phyloP scores from a whole-genome alignment of 192 early-diverging fungal species.

The Oehlia diaphana region DNA sequence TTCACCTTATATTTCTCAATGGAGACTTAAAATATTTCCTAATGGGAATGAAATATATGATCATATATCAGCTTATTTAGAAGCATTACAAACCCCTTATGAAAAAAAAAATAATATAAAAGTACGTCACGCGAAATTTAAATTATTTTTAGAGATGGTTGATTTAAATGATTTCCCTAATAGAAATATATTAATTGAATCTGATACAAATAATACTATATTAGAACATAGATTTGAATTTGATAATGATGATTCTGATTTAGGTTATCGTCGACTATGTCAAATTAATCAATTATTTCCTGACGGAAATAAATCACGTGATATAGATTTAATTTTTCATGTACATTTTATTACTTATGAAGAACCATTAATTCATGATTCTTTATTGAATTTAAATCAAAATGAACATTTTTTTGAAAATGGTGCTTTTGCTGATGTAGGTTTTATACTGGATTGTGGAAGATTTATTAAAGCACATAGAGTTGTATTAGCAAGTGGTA shows the following conservation, averaged over 20 bases:
- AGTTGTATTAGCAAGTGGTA: neutral
- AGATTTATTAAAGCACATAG: neutral
- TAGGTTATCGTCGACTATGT: neutral
- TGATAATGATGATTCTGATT: neutral
- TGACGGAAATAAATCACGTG: neutral
- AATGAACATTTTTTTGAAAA: slow-evolving; percentile 1
- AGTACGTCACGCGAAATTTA: neutral
- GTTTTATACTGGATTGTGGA: slow-evolving; percentile 1
- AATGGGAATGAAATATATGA: neutral
- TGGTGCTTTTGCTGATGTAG: neutral
- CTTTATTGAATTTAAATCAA: neutral
- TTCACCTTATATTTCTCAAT: neutral
- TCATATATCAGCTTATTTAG: neutral
- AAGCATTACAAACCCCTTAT: slow-evolving; percentile 12
- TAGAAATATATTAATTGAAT: neutral
- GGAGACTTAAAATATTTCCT: neutral
- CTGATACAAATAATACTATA: neutral
- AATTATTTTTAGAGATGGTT: neutral
- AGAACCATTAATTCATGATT: neutral
- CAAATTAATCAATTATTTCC: neutral
- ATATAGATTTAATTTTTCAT: neutral
- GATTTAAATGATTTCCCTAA: neutral
- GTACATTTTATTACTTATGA: neutral
- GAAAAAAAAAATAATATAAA: slow-evolving; percentile 2
- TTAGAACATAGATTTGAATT: neutral